These are phyloP conservation scores for Penicillium soppii DNA, from an alignment of 495 filamentous ascomycete genomes.

Conservation along the genomic window DNA sequence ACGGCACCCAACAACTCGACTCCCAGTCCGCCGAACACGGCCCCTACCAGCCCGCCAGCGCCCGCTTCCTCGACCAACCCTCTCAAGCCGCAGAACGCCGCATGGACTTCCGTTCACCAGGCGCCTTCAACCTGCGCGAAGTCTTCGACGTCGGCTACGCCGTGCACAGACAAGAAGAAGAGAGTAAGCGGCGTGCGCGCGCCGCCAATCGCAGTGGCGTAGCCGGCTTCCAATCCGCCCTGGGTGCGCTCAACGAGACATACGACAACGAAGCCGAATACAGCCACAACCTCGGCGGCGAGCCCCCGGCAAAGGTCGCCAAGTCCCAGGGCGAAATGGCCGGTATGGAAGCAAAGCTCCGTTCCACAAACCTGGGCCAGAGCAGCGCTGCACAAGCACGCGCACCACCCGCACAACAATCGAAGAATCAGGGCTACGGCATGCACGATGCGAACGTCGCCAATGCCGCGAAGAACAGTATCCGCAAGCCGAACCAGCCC, in stretches of 20 bases:
- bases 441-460: conserved; percentile 77
- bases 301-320: conserved; percentile 65
- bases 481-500: conserved; percentile 60
- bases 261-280: conserved; percentile 58
- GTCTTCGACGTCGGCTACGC: conserved; percentile 97
- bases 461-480: conserved; percentile 75
- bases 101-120: conserved; percentile 94
- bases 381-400: conserved; percentile 59
- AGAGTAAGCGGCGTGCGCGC: conserved; percentile 84
- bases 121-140: conserved; percentile 90
- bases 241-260: conserved; percentile 70
- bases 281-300: conserved; percentile 34
- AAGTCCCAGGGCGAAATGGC: conserved; percentile 67
- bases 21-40: conserved; percentile 38
- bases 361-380: conserved; percentile 69
- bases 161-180: conserved; percentile 94
- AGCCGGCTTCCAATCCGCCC: conserved; percentile 45
- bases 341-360: conserved; percentile 81
- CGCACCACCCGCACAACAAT: conserved; percentile 50
- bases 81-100: conserved; percentile 58
- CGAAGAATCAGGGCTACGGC: conserved; percentile 65
- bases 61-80: conserved; percentile 51
- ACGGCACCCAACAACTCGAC: conserved; percentile 39
- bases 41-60: conserved; percentile 37
- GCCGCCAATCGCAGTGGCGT: conserved; percentile 64